Conservation (phyloP, 78 protist genomes). For the Dictyostelium firmibasis region DNA sequence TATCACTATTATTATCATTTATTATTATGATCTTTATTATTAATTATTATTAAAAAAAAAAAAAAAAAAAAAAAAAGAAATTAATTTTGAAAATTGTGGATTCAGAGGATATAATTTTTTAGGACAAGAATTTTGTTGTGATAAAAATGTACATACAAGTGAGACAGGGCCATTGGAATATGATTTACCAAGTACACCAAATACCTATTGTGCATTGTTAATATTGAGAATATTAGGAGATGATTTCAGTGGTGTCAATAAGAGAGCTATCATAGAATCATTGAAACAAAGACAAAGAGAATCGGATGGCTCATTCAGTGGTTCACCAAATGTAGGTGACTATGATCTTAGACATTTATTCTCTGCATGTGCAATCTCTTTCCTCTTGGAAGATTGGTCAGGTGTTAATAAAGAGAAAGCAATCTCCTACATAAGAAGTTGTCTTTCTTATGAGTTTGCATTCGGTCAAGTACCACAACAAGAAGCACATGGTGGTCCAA, state of each 20-base stretch:
- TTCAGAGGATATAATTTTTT: conserved; percentile 49
- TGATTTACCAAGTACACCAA: conserved; percentile 81
- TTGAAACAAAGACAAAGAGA: conserved; percentile 26
- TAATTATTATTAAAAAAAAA: neutral
- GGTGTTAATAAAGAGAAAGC: conserved; percentile 69
- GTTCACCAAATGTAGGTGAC: conserved; percentile 69
- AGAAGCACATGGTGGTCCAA: conserved; percentile 92
- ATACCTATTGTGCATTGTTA: conserved; percentile 84
- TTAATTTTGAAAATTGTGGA: conserved; percentile 24
- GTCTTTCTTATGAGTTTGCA: conserved; percentile 71
- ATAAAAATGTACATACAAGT: neutral
- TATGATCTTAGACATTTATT: conserved; percentile 85
- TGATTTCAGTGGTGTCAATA: conserved; percentile 74
- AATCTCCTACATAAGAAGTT: conserved; percentile 17
- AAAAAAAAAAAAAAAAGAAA: neutral
- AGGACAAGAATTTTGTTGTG: conserved; percentile 14
- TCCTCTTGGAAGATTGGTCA: conserved; percentile 81
- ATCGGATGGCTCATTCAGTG: conserved; percentile 62
- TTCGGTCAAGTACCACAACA: conserved; percentile 85
- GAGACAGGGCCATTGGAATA: neutral
- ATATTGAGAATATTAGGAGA: conserved; percentile 85
- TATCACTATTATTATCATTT: too few relatives aligned
- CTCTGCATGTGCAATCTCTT: conserved; percentile 82
- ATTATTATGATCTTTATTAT: too few relatives aligned
- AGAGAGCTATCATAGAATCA: conserved; percentile 44